Conservation (phyloP, 495 filamentous ascomycete species). For the Neurospora sp. region DNA sequence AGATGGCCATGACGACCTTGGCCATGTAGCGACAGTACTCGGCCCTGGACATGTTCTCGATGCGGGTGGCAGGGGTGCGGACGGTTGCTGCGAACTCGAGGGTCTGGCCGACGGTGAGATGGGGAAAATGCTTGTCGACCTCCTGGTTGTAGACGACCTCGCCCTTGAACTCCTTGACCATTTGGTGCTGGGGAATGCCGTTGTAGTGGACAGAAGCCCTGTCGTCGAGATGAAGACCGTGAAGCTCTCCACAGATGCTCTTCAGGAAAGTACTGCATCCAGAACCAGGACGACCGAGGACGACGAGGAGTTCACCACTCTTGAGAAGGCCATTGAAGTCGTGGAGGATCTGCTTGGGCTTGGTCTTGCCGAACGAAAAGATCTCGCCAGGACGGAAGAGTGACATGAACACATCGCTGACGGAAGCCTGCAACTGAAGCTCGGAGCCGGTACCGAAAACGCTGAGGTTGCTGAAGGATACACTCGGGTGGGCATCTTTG, state of each 20-base stretch:
- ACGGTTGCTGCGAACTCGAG: constrained; percentile 50
- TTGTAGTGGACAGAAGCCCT: constrained; percentile 41
- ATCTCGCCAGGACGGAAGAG: constrained; percentile 35
- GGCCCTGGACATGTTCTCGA: constrained; percentile 47
- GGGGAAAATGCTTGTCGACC: constrained; percentile 52
- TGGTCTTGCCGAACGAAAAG: constrained; percentile 22
- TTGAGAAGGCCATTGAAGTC: constrained; percentile 63
- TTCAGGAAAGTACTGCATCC: constrained; percentile 53
- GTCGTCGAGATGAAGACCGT: constrained; percentile 36
- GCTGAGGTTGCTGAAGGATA: constrained; percentile 42
- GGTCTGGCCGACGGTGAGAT: constrained; percentile 57
- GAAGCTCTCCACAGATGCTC: constrained; percentile 27
- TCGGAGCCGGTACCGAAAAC: constrained; percentile 45
- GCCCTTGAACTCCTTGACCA: constrained; percentile 40
- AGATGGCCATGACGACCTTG: constrained; percentile 60
- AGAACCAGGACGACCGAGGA: constrained; percentile 55
- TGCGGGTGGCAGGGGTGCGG: constrained; percentile 54
- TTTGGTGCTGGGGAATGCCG: constrained; percentile 21
- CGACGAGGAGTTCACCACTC: constrained; percentile 70
- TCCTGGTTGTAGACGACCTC: constrained; percentile 38
- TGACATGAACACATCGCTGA: too few species aligned
- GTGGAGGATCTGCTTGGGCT: constrained; percentile 48
- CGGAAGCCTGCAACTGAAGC: constrained; percentile 39
- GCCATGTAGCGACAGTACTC: constrained; percentile 59
- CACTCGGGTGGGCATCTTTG: constrained; percentile 16